These are phyloP conservation scores for Akanthomyces uredinophilus DNA, from an alignment of 2,329 filamentous ascomycete genomes.

Conservation along the genomic window DNA sequence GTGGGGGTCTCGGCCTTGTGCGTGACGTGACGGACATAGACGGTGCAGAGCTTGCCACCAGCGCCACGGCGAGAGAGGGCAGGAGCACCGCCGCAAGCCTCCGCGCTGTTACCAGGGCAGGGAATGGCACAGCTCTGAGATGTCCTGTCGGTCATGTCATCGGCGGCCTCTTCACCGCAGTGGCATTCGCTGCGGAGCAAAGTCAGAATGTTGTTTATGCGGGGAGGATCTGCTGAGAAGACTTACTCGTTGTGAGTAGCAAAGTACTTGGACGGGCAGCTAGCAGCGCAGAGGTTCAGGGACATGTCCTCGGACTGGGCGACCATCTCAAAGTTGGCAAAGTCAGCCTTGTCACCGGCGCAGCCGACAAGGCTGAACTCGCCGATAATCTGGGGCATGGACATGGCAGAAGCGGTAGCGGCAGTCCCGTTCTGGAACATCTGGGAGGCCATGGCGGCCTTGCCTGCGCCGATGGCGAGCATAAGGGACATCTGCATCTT, in stretches of 20 bases:
- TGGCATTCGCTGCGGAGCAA: conserved; percentile 20
- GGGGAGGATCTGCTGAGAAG: background rate
- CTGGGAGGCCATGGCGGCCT: conserved; percentile 24
- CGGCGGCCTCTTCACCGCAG: conserved; percentile 19
- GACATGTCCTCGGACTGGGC: conserved; percentile 18
- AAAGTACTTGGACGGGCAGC: conserved; percentile 23
- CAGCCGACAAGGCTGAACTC: conserved; percentile 22
- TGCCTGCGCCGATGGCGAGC: conserved; percentile 27
- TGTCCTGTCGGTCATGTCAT: conserved; percentile 12
- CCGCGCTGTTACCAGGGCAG: conserved; percentile 19
- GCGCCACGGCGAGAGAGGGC: background rate
- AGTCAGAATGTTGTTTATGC: background rate
- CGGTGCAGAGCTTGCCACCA: conserved; percentile 12
- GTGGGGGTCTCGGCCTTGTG: conserved; percentile 23
- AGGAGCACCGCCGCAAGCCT: conserved; percentile 15
- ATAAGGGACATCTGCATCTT: conserved; percentile 28
- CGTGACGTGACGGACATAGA: conserved; percentile 15
- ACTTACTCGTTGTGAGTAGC: conserved; percentile 23
- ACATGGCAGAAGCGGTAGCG: background rate
- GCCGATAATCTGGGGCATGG: conserved; percentile 7
- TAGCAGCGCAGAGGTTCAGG: conserved; percentile 22
- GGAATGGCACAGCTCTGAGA: conserved; percentile 15
- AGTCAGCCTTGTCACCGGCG: conserved; percentile 23
- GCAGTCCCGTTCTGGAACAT: conserved; percentile 10
- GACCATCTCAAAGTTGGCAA: conserved; percentile 23